phyloP scores from a whole-genome alignment of 306 rosid genomes.

The Acacia melanoxylon region DNA sequence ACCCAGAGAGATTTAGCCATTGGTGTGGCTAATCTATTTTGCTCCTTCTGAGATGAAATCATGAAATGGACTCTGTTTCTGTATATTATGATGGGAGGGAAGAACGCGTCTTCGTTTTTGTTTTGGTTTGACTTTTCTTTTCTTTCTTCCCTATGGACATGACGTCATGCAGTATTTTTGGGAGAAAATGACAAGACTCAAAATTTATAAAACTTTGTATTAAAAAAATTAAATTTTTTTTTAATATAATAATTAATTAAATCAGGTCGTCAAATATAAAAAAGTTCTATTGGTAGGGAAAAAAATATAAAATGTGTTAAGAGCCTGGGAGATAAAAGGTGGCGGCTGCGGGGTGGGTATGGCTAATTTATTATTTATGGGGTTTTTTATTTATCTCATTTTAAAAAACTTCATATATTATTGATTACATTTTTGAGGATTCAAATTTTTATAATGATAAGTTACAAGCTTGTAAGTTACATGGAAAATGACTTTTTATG shows the following conservation, averaged over 20 bases:
- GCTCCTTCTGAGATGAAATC: not conserved
- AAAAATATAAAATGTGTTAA: no score
- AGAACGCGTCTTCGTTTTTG: not conserved
- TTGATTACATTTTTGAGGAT: not conserved
- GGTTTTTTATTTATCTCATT: not conserved
- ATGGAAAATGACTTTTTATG: no score
- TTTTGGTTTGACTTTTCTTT: not conserved
- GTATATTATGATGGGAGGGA: not conserved
- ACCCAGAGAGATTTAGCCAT: conserved; percentile 1
- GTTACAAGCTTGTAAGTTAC: no score
- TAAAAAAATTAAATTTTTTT: no score
- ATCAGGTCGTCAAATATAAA: no score
- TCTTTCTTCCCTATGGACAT: not conserved
- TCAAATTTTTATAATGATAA: not conserved
- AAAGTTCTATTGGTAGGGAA: no score
- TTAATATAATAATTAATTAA: no score
- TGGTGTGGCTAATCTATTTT: not conserved
- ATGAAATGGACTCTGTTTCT: not conserved
- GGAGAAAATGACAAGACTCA: not conserved
- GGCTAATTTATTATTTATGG: not conserved
- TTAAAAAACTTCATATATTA: not conserved
- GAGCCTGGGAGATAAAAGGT: not conserved
- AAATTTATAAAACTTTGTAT: no score
- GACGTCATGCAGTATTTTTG: not conserved
- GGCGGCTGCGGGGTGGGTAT: not conserved